Percentiles rank a stretch among this genome's conserved stretches.
phyloP scores from a whole-genome alignment of 2,329 filamentous ascomycete species.

The Apiospora koreana region DNA sequence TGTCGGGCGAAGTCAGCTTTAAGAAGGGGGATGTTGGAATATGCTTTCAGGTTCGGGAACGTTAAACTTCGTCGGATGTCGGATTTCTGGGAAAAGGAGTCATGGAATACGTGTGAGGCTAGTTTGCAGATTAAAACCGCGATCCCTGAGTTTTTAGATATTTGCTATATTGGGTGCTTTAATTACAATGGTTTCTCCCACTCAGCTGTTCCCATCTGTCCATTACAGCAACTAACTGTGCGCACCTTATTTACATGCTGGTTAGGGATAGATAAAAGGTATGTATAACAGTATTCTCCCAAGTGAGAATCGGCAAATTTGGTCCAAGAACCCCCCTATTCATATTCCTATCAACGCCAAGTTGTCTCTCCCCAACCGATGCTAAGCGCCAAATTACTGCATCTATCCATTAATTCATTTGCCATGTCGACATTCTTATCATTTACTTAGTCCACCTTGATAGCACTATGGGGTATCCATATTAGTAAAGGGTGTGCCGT shows the following conservation, averaged over 20 bases:
- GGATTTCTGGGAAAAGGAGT: not conserved
- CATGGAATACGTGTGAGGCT: not conserved
- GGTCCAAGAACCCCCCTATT: not conserved
- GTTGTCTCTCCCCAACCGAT: not conserved
- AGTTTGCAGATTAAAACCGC: not conserved
- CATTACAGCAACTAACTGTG: not conserved
- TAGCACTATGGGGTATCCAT: conserved; percentile 39
- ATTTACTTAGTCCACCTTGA: conserved; percentile 48
- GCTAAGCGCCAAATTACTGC: not conserved
- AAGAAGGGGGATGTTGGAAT: not conserved
- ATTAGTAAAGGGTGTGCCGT: not conserved
- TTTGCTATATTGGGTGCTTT: not conserved
- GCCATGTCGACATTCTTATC: not conserved
- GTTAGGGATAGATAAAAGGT: not conserved
- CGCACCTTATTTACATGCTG: not conserved
- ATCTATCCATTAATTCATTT: conserved; percentile 14
- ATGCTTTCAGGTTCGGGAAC: not conserved
- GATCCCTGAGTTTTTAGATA: not conserved
- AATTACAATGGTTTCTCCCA: not conserved
- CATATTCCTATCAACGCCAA: not conserved
- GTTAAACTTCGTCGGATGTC: too few relatives aligned
- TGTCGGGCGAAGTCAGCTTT: conserved; percentile 22
- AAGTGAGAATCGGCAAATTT: not conserved
- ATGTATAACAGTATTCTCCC: not conserved
- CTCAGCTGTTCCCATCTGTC: not conserved